Evolutionary conservation across 495 filamentous ascomycete species (phyloP), one percentile per base, ranked within the genome.

Genomic region (Friedmanniomyces endolithicus): DNA sequence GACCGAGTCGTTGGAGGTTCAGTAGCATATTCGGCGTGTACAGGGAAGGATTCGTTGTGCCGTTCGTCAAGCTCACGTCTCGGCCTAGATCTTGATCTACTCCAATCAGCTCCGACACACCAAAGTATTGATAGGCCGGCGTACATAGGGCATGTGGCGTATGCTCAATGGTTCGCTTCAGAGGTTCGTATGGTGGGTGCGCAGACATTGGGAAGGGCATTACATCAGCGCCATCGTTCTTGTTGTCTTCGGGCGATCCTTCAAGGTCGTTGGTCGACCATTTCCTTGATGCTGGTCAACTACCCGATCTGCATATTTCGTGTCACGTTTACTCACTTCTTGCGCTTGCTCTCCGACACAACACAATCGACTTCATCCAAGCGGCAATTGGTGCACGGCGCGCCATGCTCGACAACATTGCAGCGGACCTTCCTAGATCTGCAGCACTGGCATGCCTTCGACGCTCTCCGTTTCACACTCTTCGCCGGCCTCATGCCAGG

Each of bases 371-470:
- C 87, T 60, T 87, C 82, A 67, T 95, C 89, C 68, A 88, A 74
- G 25, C 86, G 77, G 71, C 89, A 95, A 71, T 94, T 95, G 19
- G 84, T 87, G 66, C 89, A 95, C 6, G 89, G 89, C 25, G 83
- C 80, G 33, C 85, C 85, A 69, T 83, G 83, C 61, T 94, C 87
- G 43, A 90, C 86, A 56, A 94, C 89, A 72, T 95, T 87, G 71
- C 89, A 95, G 46, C 89, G 77, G n/a, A 95, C 89, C 68, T 95
- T 95, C 61, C 89, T 81, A 23, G 85, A 78, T 51, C 89, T 77
- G 64, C 89, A 95, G 60, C 83, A 86, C 60, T 86, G 84, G 65
- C 89, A 95, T 22, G 89, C 89, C 52, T 89, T 85, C 7, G 88
- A 85, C 2, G 89, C 89, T 59, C 89, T 77, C 51, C 89, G 73